These are phyloP conservation scores for Epichloe coenophiala DNA, from an alignment of 2,329 filamentous ascomycete genomes.

Conservation along the genomic window DNA sequence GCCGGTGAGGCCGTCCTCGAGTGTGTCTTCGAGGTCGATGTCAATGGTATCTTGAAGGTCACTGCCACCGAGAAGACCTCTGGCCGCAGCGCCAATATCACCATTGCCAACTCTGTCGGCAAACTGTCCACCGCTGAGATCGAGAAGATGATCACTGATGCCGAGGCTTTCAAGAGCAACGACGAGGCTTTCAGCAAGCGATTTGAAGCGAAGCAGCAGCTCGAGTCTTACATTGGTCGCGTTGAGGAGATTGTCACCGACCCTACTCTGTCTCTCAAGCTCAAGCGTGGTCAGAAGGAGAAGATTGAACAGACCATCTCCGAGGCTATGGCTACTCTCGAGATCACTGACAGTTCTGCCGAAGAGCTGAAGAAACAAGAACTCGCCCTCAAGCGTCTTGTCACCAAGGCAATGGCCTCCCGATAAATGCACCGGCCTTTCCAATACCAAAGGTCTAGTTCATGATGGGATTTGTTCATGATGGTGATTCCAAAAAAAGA, in stretches of 20 bases:
- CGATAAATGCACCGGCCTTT: slow-evolving; percentile 42
- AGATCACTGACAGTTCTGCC: slow-evolving; percentile 80
- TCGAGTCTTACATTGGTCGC: slow-evolving; percentile 96
- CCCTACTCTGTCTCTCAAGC: slow-evolving; percentile 87
- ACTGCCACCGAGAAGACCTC: slow-evolving; percentile 98
- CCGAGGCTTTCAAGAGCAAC: slow-evolving; percentile 96
- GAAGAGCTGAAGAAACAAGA: slow-evolving; percentile 99
- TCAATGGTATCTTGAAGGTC: slow-evolving; percentile 99
- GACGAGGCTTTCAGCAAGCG: slow-evolving; percentile 99
- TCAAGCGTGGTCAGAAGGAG: slow-evolving; percentile 98
- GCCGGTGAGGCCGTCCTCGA: slow-evolving; percentile 95
- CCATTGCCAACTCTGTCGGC: slow-evolving; percentile 97
- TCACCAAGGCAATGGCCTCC: slow-evolving; percentile 96
- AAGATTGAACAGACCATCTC: slow-evolving; percentile 96
- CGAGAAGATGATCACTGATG: slow-evolving; percentile 93
- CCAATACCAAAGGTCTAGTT: neutral
- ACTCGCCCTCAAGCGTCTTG: slow-evolving; percentile 89
- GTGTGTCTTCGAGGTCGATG: slow-evolving; percentile 97
- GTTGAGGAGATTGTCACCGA: slow-evolving; percentile 98
- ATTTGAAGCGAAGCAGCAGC: slow-evolving; percentile 97
- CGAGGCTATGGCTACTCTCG: slow-evolving; percentile 94
- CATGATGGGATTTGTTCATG: neutral
- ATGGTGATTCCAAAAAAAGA: slow-evolving; percentile 3
- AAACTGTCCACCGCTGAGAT: slow-evolving; percentile 93
- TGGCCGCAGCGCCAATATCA: slow-evolving; percentile 96